Base-by-base conservation (phyloP, 306 rosid species). In the Vigna reflexopilosa region DNA sequence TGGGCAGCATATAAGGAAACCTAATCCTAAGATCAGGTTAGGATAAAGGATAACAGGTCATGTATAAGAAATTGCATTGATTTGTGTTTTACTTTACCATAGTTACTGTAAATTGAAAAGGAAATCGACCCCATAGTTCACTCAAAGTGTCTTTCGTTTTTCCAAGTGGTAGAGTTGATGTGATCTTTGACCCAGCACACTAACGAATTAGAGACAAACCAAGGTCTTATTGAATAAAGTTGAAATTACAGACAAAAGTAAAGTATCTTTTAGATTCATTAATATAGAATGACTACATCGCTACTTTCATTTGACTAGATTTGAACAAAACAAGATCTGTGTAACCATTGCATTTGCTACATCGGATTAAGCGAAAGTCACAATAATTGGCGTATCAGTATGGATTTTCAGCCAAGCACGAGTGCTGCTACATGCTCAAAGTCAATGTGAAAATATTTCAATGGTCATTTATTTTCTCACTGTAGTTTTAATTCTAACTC, bases 101-200 rank as follows among this genome's bases (percentile, higher is more conserved):
- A 14, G 62, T 73, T 61, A 62, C 51, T 32, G 59, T 78, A 75
- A 56, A 57, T 49, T 66, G 79, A 75, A 75, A 70, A 70, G 76
- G 83, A 77, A 64, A 74, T 62, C 26, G 64, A 69, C 76, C 78
- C 72, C 4, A 28, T 24, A 81, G 59, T 32, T 36, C 28, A 54
- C 22, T 50, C 34, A 75, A 75, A 56, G 82, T 79, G 48, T 82
- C 65, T 78, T 73, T 65, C 75, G 73, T 30, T 68, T 74, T 48
- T 76, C 47, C 57, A 42, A 80, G 72, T 52, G 77, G 73, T 42
- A 58, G 69, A 74, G 12, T 71, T 71, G 84, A 82, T 75, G 86
- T 82, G 88, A 82, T 79, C 66, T 82, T 85, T 85, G 86, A 70
- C 86, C 66, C 68, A 6, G 61, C 82, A 75, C 88, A 32, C 51